Base-by-base conservation (phyloP, 1,284 basidiomycete species). In the Papiliotrema nemorosa region DNA sequence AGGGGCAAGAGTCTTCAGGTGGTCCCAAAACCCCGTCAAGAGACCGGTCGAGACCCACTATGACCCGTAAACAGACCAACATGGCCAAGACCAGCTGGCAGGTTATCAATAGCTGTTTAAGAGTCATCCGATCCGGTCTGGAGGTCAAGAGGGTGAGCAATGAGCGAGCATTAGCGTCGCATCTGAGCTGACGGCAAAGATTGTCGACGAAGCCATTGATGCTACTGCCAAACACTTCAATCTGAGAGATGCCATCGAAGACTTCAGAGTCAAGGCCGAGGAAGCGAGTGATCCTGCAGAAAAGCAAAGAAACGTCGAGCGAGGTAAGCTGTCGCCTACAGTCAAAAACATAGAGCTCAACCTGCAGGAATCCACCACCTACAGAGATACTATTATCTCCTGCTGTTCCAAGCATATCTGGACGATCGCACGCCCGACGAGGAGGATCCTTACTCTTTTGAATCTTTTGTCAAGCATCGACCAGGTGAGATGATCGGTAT, bases 361-460 rank as follows among this genome's bases (percentile, higher is more conserved):
- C 60, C 5, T n/a, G 0, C 35, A 63, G 90, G 87, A 6, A 74
- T 94, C 42, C 84, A 88, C 58, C 86, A 88, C 62, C 79, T 96
- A 21, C 79, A 85, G 48, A 83, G 87, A 59, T 97, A 97, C 75
- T 96, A 92, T 58, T 85, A 89, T 69, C 81, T 98, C 20, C 85
- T 97, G 55, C 81, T 96, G 27, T 97, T 98, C 78, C 90, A 94
- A 70, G 86, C 92, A 1, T 98, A 96, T 70, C 80, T 98, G 25
- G 87, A 89, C 61, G 89, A 90, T 16, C 87, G 82, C 0, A 80
- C 84, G 56, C 88, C 90, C 0, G 89, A 92, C 66, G 80, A 90
- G 68, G 76, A 82, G 45, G 83, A 85, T 6, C 83, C 88, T 39
- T 85, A 87, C 60, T 84, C 80, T 2, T 86, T 96, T 44, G 88